Evolutionary conservation across 768 basidiomycete species (phyloP).

Genomic region (Boletus reticulatus): DNA sequence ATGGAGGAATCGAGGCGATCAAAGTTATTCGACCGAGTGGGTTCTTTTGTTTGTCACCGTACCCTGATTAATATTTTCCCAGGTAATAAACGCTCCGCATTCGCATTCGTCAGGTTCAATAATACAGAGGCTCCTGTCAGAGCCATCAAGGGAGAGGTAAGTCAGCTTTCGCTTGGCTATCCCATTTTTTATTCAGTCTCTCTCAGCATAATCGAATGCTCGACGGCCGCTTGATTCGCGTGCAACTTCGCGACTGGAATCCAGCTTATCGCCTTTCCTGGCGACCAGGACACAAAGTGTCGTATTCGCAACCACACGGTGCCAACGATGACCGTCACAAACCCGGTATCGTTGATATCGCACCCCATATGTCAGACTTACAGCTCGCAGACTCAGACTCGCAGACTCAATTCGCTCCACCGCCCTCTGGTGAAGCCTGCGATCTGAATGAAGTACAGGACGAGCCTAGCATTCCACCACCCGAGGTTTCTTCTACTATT

Average conservation of each 20-base stretch:
- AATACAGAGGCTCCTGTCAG: slow-evolving; percentile 61
- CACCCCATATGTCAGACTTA: slow-evolving; percentile 10
- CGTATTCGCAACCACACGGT: slow-evolving; percentile 22
- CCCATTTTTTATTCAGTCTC: slow-evolving; percentile 4
- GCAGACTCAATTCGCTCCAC: neutral
- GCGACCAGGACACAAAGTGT: slow-evolving; percentile 40
- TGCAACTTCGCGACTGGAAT: slow-evolving; percentile 71
- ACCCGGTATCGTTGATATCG: slow-evolving; percentile 6
- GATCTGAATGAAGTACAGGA: slow-evolving; percentile 20
- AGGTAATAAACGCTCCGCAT: slow-evolving; percentile 68
- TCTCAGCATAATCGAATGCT: slow-evolving; percentile 69
- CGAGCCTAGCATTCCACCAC: neutral
- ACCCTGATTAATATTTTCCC: neutral
- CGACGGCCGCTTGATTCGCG: slow-evolving; percentile 70
- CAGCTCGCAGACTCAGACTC: slow-evolving; percentile 7
- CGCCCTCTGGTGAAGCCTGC: slow-evolving; percentile 6
- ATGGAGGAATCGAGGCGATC: slow-evolving; percentile 61
- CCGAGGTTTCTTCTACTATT: neutral
- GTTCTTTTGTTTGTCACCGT: slow-evolving; percentile 19
- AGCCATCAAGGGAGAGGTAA: slow-evolving; percentile 65
- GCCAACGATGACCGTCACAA: slow-evolving; percentile 8
- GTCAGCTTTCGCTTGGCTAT: neutral
- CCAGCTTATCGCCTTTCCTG: slow-evolving; percentile 45
- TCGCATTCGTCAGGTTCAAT: slow-evolving; percentile 76
- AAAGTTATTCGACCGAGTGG: slow-evolving; percentile 66